Conservation (phyloP, 1,284 basidiomycete genomes). For the Leccinum griseonigrum region DNA sequence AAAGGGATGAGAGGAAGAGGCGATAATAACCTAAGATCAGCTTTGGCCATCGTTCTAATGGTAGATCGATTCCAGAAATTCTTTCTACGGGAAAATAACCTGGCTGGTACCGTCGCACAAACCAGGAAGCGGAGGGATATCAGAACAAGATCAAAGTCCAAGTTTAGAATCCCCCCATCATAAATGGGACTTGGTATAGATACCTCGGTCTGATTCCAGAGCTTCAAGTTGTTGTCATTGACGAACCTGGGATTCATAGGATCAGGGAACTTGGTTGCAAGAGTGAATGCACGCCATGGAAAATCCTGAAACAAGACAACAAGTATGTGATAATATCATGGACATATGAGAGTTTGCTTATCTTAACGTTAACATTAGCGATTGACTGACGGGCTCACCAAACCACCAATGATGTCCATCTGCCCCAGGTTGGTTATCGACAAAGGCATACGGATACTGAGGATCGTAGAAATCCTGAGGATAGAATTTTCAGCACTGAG, state of each 20-base stretch:
- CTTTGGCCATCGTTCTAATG: slow-evolving; percentile 61
- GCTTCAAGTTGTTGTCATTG: slow-evolving; percentile 43
- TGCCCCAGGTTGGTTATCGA: slow-evolving; percentile 59
- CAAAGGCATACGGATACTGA: slow-evolving; percentile 52
- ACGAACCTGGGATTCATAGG: slow-evolving; percentile 72
- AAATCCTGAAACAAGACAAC: background rate
- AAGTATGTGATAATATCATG: slow-evolving; percentile 7
- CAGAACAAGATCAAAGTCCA: background rate
- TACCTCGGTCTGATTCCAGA: slow-evolving; percentile 66
- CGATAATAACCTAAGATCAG: slow-evolving; percentile 63
- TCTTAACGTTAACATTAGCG: background rate
- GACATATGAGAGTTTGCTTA: background rate
- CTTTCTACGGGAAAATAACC: slow-evolving; percentile 27
- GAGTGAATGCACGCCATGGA: background rate
- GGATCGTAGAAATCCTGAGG: slow-evolving; percentile 81
- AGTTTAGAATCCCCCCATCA: slow-evolving; percentile 38
- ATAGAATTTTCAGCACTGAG: background rate
- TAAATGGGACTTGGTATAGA: slow-evolving; percentile 62
- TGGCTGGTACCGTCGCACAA: slow-evolving; percentile 1
- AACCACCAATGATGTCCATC: slow-evolving; percentile 78
- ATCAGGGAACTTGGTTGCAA: background rate
- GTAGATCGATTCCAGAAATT: slow-evolving; percentile 64
- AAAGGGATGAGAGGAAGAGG: background rate
- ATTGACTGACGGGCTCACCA: slow-evolving; percentile 72
- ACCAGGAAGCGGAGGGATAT: background rate